Conservation (phyloP, 345 rosid genomes). For the Draba incana region DNA sequence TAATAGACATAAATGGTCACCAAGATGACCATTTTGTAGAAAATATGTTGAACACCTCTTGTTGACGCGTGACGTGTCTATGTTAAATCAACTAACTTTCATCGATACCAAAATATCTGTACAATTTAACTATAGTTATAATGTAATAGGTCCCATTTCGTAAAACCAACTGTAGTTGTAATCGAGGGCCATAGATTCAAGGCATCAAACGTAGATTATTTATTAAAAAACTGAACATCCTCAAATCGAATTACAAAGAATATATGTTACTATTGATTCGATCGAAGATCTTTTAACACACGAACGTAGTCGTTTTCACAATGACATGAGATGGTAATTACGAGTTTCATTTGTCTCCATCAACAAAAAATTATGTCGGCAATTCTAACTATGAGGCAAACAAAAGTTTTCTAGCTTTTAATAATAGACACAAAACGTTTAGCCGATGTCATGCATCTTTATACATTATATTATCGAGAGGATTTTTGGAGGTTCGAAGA, state of each 20-base stretch:
- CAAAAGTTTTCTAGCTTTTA: background rate
- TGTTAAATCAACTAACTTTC: background rate
- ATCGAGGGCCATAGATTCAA: too few species aligned
- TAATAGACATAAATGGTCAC: too few species aligned
- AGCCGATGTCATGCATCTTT: background rate
- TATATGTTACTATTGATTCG: too few species aligned
- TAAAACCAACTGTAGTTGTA: background rate
- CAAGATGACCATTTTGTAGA: too few species aligned
- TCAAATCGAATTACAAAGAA: too few species aligned
- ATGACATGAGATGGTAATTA: background rate
- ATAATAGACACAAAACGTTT: background rate
- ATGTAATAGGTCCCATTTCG: slow-evolving; percentile 15
- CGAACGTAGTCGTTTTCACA: background rate
- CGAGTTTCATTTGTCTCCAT: background rate
- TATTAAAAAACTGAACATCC: too few species aligned
- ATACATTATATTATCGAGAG: background rate
- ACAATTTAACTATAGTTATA: background rate
- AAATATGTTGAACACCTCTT: too few species aligned
- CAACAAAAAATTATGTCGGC: background rate
- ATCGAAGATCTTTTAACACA: too few species aligned
- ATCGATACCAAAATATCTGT: background rate
- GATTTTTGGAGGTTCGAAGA: background rate
- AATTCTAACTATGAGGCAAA: background rate
- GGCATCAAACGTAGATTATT: too few species aligned
- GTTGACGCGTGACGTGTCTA: too few species aligned